Base-by-base conservation (phyloP, 2,329 filamentous ascomycete species). In the Sporothrix euskadiensis region DNA sequence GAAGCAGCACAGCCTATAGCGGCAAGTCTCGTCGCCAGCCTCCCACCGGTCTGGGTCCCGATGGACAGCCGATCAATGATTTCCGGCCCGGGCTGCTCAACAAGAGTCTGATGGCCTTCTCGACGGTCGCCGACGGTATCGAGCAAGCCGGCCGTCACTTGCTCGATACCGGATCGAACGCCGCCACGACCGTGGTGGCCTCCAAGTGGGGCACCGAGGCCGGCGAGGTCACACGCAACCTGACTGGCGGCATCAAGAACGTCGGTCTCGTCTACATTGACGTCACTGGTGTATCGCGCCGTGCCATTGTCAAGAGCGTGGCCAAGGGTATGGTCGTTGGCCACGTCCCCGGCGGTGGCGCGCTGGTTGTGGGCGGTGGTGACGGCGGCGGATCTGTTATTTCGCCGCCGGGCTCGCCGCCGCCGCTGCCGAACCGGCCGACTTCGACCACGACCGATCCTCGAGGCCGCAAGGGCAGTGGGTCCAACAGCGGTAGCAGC, bases 251-350 rank as follows among this genome's bases (percentile, higher is more conserved):
- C 32, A 90, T 98, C 78, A 97, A 96, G 86, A 99, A 98, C 77
- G 96, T 98, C 8, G 96, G 94, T 6, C 86, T 99, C 39, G 96
- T 99, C 44, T 99, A 99, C 80, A 97, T 99, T 75, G 96, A 99
- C 78, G 95, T 97, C 1, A 92, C 94, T 0, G 96, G 96, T 49
- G 96, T 99, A 1, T 97, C 93, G 72, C 88, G 96, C 57, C 89
- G 91, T 75, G 96, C 96, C 0, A 89, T 99, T 59, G 88, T 99
- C 80, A 99, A 98, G 85, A 93, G 92, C 57, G 96, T 98, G 0
- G 96, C 94, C 26, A 98, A 97, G 84, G 94, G 96, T 56, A 98
- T 99, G 96, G 91, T 97, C 0, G 90, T 97, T 5, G 93, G 93
- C 49, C 90, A 90, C 76, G 92, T 95, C 68, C 88, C 89, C 73